Conservation (phyloP, 192 early-diverging fungal genomes). For the Rhizophagus sp. region DNA sequence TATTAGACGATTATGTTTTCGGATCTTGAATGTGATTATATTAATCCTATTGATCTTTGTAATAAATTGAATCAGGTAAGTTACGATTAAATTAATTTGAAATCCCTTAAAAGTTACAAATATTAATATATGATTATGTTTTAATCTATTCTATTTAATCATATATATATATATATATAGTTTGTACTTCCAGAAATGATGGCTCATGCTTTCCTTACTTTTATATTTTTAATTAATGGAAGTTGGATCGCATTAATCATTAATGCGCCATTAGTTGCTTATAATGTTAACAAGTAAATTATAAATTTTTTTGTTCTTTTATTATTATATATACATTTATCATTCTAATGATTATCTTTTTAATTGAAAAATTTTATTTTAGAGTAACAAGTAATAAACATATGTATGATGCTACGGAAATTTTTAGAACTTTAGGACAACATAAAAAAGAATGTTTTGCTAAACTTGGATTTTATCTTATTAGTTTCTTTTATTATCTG, state of each 20-base stretch:
- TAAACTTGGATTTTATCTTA: conserved; percentile 95
- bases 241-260: conserved; percentile 85
- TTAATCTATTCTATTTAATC: neutral
- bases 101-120: no score
- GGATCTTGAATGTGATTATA: conserved; percentile 93
- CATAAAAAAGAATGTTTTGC: conserved; percentile 98
- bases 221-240: conserved; percentile 84
- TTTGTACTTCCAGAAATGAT: conserved; percentile 94
- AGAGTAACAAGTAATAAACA: conserved; percentile 84
- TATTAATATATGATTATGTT: no score
- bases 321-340: neutral
- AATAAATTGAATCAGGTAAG: conserved; percentile 90
- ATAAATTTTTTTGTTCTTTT: neutral
- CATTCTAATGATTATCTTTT: neutral
- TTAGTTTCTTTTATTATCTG: conserved; percentile 93
- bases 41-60: conserved; percentile 99
- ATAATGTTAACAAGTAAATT: conserved; percentile 85
- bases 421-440: conserved; percentile 88
- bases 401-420: conserved; percentile 97
- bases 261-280: conserved; percentile 85
- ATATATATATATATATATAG: conserved; percentile 42
- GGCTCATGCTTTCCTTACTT: conserved; percentile 79
- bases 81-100: neutral
- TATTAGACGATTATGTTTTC: conserved; percentile 56
- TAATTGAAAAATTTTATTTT: neutral